phyloP scores from a whole-genome alignment of 257 asterid genomes.

The Jacaranda mimosifolia region DNA sequence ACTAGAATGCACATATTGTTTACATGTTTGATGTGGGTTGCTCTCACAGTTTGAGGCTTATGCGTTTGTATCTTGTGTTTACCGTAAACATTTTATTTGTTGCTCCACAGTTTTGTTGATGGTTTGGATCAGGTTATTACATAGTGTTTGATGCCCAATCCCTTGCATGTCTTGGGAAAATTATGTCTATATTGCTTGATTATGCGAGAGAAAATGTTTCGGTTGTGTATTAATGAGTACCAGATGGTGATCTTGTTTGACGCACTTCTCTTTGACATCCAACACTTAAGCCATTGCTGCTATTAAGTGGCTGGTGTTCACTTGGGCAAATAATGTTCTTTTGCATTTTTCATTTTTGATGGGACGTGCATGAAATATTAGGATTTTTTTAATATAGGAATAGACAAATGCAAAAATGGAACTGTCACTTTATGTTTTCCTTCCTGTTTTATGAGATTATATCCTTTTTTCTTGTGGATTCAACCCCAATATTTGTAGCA shows the following conservation, averaged over 20 bases:
- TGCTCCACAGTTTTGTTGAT: neutral
- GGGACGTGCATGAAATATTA: neutral
- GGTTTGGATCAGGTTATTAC: slow-evolving; percentile 8
- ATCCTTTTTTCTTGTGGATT: neutral
- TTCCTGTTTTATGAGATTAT: neutral
- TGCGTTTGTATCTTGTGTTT: neutral
- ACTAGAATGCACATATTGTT: neutral
- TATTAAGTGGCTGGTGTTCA: neutral
- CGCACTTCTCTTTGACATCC: neutral
- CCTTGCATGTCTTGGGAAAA: neutral
- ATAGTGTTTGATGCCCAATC: slow-evolving; percentile 8
- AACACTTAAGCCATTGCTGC: neutral
- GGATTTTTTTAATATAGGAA: neutral
- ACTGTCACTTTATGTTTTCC: too few relatives aligned
- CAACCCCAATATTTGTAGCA: neutral
- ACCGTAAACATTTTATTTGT: neutral
- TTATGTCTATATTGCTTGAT: neutral
- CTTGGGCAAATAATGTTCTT: neutral
- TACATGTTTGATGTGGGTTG: slow-evolving; percentile 11
- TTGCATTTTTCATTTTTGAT: neutral
- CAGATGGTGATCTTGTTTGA: neutral
- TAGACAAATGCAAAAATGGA: too few relatives aligned
- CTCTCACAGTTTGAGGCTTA: neutral
- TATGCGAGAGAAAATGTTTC: neutral
- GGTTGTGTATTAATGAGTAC: neutral